Conservation (phyloP, 106 monocot species). For the Acanthochlamys bracteata region DNA sequence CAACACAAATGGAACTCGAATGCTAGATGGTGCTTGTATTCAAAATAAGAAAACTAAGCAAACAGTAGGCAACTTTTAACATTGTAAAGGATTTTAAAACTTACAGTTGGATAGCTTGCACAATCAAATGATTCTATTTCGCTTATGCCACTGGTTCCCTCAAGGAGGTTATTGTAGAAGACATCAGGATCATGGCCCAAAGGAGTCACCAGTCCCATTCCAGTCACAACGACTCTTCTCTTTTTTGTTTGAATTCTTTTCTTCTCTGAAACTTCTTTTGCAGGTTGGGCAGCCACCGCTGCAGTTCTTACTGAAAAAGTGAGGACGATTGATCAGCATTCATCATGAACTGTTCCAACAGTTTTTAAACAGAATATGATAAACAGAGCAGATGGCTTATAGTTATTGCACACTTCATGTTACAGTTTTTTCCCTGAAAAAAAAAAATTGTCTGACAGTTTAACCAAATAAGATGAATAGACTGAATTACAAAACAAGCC, state of each 20-base stretch:
- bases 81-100: not conserved
- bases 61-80: no score
- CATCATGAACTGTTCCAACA: no score
- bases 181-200: constrained; percentile 82
- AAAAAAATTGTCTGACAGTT: no score
- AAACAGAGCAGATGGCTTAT: no score
- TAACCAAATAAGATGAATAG: no score
- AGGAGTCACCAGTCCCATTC: constrained; percentile 90
- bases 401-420: no score
- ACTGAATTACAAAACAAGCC: no score
- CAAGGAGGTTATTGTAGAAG: constrained; percentile 40
- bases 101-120: constrained; percentile 31
- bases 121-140: constrained; percentile 85
- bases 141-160: constrained; percentile 28
- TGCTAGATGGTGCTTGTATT: no score
- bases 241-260: constrained; percentile 41
- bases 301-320: constrained; percentile 31
- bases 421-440: no score
- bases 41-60: no score
- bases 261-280: constrained; percentile 41
- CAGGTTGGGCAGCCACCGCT: constrained; percentile 61
- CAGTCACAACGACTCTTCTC: constrained; percentile 88
- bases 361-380: no score
- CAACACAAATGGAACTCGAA: not conserved
- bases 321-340: not conserved